Evolutionary conservation across 805 yeast species (phyloP).

Genomic region (Grigorovia jiainica): DNA sequence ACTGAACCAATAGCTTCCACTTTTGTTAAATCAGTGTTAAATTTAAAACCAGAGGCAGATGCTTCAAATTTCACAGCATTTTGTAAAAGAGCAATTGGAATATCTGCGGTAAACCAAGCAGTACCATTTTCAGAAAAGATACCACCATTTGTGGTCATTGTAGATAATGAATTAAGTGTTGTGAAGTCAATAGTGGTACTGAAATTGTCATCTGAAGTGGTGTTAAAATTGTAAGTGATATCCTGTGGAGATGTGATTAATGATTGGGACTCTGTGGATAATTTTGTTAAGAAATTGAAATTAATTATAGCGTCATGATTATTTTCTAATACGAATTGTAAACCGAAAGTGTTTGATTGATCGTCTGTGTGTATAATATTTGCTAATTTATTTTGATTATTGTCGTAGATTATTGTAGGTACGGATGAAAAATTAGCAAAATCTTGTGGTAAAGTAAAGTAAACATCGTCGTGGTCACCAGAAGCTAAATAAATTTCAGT

Average conservation of each 20-base stretch:
- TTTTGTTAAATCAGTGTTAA: slow-evolving; percentile 12
- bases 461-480: slow-evolving; percentile 12
- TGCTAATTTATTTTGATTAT: slow-evolving; percentile 1
- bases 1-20: slow-evolving; percentile 18
- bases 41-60: slow-evolving; percentile 10
- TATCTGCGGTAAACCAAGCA: slow-evolving; percentile 23
- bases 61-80: slow-evolving; percentile 16
- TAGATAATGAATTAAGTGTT: slow-evolving; percentile 11
- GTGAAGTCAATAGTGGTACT: slow-evolving; percentile 14
- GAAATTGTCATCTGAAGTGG: slow-evolving; percentile 14
- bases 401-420: slow-evolving; percentile 13
- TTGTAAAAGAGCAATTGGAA: slow-evolving; percentile 17
- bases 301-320: slow-evolving; percentile 11
- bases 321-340: slow-evolving; percentile 7
- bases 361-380: slow-evolving; percentile 3
- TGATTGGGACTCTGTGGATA: slow-evolving; percentile 11
- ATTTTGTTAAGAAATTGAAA: slow-evolving; percentile 20
- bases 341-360: slow-evolving; percentile 13
- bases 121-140: slow-evolving; percentile 13
- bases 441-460: slow-evolving; percentile 17
- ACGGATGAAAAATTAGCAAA: slow-evolving; percentile 15
- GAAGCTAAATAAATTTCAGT: slow-evolving; percentile 19
- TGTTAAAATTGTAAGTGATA: slow-evolving; percentile 14
- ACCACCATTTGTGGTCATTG: slow-evolving; percentile 20
- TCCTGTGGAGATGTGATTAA: slow-evolving; percentile 12